These are phyloP conservation scores for Fusarium subtropicale DNA, from an alignment of 2,329 filamentous ascomycete species.

Conservation along the genomic window DNA sequence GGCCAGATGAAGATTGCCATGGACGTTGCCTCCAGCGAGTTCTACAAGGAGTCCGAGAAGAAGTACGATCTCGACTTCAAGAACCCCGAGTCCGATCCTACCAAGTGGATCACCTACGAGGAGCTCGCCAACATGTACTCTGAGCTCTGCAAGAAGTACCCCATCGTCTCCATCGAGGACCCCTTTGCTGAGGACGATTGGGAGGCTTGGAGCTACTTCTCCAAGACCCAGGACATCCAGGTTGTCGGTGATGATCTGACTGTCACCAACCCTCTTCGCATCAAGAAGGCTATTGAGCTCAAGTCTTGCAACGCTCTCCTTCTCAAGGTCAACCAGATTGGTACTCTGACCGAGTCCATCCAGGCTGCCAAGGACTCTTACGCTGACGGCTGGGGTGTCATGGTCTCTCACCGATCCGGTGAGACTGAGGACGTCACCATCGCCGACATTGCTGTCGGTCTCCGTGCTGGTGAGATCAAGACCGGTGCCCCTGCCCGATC, in stretches of 20 bases:
- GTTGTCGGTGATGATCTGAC: constrained; percentile 99
- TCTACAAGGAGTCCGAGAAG: constrained; percentile 98
- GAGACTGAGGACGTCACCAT: constrained; percentile 99
- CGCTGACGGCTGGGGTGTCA: constrained; percentile 95
- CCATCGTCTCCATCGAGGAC: constrained; percentile 98
- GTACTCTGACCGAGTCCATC: constrained; percentile 98
- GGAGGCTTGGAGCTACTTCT: constrained; percentile 99
- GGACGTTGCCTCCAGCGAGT: constrained; percentile 99
- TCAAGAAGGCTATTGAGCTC: constrained; percentile 99
- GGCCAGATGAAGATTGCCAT: constrained; percentile 98
- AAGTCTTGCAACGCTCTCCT: constrained; percentile 99
- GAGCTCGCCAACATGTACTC: constrained; percentile 94
- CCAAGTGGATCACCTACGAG: constrained; percentile 99
- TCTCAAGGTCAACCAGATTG: constrained; percentile 99
- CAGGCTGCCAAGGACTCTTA: constrained; percentile 99
- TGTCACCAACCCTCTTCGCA: constrained; percentile 97
- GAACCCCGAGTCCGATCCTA: constrained; percentile 96
- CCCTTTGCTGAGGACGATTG: constrained; percentile 99
- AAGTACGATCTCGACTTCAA: constrained; percentile 99
- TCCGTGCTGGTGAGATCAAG: constrained; percentile 98
- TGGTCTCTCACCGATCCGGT: constrained; percentile 99
- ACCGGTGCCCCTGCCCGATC: constrained; percentile 95
- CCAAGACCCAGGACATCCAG: constrained; percentile 98
- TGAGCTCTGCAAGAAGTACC: constrained; percentile 90
- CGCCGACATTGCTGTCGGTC: constrained; percentile 95